phyloP scores from a whole-genome alignment of 306 rosid genomes.

The Hylodesmum podocarpum region DNA sequence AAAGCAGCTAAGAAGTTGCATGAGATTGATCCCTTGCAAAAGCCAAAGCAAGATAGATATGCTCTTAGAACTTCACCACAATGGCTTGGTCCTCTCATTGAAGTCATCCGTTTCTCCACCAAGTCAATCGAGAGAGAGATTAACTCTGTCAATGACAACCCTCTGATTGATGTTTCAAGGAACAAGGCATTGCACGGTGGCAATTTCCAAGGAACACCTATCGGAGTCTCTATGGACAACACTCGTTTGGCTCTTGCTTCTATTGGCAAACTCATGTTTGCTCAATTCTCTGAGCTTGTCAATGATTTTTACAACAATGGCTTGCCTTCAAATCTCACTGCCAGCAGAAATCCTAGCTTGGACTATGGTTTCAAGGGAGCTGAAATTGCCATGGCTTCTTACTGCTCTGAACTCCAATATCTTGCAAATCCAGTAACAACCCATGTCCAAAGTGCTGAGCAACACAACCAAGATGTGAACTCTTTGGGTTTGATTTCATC shows the following conservation, averaged over 20 bases:
- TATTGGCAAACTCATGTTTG: conserved; percentile 86
- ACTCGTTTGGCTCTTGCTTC: conserved; percentile 87
- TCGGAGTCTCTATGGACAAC: conserved; percentile 95
- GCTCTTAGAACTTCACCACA: conserved; percentile 92
- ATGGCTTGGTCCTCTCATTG: conserved; percentile 88
- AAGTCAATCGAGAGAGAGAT: conserved; percentile 91
- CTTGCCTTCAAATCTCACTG: conserved; percentile 78
- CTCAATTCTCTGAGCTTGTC: conserved; percentile 87
- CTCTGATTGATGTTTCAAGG: conserved; percentile 86
- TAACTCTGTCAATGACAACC: conserved; percentile 88
- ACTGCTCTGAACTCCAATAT: conserved; percentile 49
- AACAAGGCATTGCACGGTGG: conserved; percentile 93
- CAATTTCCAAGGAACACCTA: conserved; percentile 93
- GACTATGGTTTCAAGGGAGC: conserved; percentile 90
- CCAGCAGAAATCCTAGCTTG: conserved; percentile 76
- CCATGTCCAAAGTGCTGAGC: conserved; percentile 56
- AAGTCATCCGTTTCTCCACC: conserved; percentile 77
- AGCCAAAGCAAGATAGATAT: conserved; percentile 86
- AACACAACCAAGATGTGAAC: conserved; percentile 58
- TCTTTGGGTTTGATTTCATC: conserved; percentile 83
- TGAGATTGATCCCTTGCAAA: conserved; percentile 74
- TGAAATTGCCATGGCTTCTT: conserved; percentile 59
- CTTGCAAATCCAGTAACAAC: conserved; percentile 50
- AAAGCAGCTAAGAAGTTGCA: conserved; percentile 73
- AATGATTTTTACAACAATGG: conserved; percentile 89